Conservation (phyloP, 495 filamentous ascomycete species). For the Tetracladium marchalianum region DNA sequence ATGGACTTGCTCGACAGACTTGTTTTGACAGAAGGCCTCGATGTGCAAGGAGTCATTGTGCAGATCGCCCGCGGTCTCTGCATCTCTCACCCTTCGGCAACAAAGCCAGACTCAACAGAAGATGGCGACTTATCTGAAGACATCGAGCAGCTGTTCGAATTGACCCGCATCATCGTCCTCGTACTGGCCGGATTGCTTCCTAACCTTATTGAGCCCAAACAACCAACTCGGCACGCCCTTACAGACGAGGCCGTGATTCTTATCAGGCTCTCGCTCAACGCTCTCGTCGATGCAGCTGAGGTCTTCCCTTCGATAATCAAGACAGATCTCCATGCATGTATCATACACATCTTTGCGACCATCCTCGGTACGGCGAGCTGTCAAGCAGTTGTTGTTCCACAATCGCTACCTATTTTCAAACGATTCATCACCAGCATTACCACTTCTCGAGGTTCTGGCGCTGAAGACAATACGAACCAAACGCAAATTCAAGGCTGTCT, state of each 20-base stretch:
- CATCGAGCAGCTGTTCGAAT: constrained; percentile 95
- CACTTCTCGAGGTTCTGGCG: constrained; percentile 24
- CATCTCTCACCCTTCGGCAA: constrained; percentile 79
- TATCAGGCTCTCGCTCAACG: constrained; percentile 68
- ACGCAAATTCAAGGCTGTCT: constrained; percentile 61
- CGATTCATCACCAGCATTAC: constrained; percentile 75
- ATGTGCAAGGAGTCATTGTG: constrained; percentile 87
- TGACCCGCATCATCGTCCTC: constrained; percentile 89
- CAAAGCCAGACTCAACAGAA: constrained; percentile 53
- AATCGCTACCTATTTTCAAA: constrained; percentile 83
- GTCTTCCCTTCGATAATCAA: constrained; percentile 96
- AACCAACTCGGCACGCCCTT: constrained; percentile 58
- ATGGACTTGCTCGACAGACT: constrained; percentile 94
- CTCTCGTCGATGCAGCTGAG: constrained; percentile 85
- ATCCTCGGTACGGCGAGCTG: constrained; percentile 81
- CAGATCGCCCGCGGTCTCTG: constrained; percentile 87
- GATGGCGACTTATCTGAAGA: constrained; percentile 81
- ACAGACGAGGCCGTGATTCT: constrained; percentile 76
- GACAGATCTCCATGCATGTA: constrained; percentile 91
- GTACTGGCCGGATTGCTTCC: constrained; percentile 81
- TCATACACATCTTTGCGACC: constrained; percentile 90
- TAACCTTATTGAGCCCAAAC: constrained; percentile 68
- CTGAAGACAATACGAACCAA: constrained; percentile 18
- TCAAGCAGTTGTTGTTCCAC: constrained; percentile 80
- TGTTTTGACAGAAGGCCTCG: constrained; percentile 76